Base-by-base conservation (phyloP, 257 asterid species). In the Nicotiana knightiana region DNA sequence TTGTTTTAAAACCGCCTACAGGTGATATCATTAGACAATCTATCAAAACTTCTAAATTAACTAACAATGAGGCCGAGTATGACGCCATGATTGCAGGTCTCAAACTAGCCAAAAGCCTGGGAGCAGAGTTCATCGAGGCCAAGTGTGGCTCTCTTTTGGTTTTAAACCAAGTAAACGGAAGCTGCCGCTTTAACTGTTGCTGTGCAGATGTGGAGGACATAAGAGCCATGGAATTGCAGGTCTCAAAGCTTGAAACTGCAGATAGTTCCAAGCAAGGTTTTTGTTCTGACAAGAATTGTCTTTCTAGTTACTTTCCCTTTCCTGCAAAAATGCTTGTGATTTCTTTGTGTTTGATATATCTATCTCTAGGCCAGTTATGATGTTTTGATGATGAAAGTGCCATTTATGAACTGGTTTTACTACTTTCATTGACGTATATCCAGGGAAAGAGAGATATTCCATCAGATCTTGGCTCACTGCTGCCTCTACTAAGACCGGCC, bases 151-250 rank as follows among this genome's bases (percentile, higher is more conserved):
- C 24, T 21, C 24, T 21, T 21, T 21, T 21, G 24, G 24, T 21
- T 21, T 21, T 21, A 21, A 21, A 21, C 24, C 24, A 21, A 21
- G 24, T 21, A 21, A 21, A 21, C 24, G 24, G 24, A 21, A 21
- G 24, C 24, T 21, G 35, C 35, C 62, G 15, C 18, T 30, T 86
- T 83, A 83, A 77, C 66, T 78, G 37, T 28, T 43, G 62, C 63
- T 80, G 15, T 87, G 78, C 86, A 96, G 99, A 94, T 90, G 97
- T 92, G 76, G 86, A 87, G 85, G 98, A 94, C 85, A 89, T 96
- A 83, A 87, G 98, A 88, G 99, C 98, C 79, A 85, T 94, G 97
- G 98, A 97, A 87, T 88, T 96, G 90, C 98, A 96, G 89, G 98
- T 95, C 83, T 93, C 99, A 8, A 96, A 96, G 88, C 99, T 96